phyloP scores from a whole-genome alignment of 192 early-diverging fungal genomes.

The Entomortierella parvispora region DNA sequence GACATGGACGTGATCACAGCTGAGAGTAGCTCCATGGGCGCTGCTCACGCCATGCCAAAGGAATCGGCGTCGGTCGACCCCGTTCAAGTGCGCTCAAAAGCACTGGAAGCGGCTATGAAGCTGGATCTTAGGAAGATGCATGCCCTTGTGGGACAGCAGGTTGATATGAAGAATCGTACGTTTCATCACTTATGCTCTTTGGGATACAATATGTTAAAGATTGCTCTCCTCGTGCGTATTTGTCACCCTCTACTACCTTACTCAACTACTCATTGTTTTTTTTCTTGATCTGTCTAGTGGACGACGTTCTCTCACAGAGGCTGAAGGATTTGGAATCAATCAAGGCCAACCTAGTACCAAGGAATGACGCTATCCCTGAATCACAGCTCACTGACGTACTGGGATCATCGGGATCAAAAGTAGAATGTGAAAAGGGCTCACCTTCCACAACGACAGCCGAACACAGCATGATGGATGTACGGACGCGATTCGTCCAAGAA shows the following conservation, averaged over 20 bases:
- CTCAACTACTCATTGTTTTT: neutral
- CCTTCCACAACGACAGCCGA: no score
- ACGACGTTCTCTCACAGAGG: slow-evolving; percentile 20
- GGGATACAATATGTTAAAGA: neutral
- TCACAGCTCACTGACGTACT: neutral
- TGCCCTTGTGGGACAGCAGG: slow-evolving; percentile 25
- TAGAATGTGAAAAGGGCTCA: neutral
- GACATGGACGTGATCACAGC: no score
- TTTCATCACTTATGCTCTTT: neutral
- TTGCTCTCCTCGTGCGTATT: neutral
- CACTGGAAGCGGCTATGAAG: slow-evolving; percentile 17
- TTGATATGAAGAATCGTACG: slow-evolving; percentile 41
- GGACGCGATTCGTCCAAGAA: slow-evolving; percentile 33
- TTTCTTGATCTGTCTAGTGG: slow-evolving; percentile 5
- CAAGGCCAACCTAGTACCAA: neutral
- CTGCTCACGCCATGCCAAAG: no score
- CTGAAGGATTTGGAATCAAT: neutral
- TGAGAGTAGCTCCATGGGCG: no score
- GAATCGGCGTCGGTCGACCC: no score
- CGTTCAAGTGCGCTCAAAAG: slow-evolving; percentile 1
- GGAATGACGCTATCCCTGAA: neutral
- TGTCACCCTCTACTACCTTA: no score
- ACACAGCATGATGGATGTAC: neutral
- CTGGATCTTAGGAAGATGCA: slow-evolving; percentile 17
- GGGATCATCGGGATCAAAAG: neutral